A percentile compares a stretch with the other conserved stretches of the same genome.
phyloP scores from a whole-genome alignment of 1,284 basidiomycete species.

The Rhodotorula glutinis region DNA sequence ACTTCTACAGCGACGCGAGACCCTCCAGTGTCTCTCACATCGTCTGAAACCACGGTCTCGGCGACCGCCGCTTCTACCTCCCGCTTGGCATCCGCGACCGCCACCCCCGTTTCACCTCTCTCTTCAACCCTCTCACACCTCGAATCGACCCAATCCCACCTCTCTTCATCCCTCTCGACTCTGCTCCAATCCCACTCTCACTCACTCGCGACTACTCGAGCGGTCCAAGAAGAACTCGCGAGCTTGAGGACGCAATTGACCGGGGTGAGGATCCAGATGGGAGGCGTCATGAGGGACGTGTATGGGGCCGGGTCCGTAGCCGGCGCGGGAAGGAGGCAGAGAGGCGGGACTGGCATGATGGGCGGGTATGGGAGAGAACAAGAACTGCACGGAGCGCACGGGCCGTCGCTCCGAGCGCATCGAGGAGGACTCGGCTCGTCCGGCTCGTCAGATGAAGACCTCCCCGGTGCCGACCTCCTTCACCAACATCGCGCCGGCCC shows the following conservation, averaged over 20 bases:
- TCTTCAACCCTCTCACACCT: constrained; percentile 5
- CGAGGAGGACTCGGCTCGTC: neutral
- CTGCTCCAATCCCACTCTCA: constrained; percentile 22
- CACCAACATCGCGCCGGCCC: neutral
- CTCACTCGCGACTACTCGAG: neutral
- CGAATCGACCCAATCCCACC: neutral
- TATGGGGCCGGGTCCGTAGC: neutral
- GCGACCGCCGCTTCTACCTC: too few relatives aligned
- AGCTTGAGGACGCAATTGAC: neutral
- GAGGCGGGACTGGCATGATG: neutral
- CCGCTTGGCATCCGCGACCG: neutral
- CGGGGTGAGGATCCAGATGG: neutral
- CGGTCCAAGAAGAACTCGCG: neutral
- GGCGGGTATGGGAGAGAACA: neutral
- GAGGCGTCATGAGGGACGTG: neutral
- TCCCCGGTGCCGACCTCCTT: too few relatives aligned
- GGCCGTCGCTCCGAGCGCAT: too few relatives aligned
- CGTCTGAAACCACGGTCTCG: neutral
- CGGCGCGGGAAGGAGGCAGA: neutral
- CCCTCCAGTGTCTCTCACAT: too few relatives aligned
- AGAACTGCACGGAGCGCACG: neutral
- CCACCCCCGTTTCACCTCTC: neutral
- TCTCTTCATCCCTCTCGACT: constrained; percentile 10
- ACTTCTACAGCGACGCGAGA: neutral
- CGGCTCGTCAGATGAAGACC: neutral